Conservation (phyloP, 2,329 filamentous ascomycete genomes). For the Arthrobotrys entomopaga region DNA sequence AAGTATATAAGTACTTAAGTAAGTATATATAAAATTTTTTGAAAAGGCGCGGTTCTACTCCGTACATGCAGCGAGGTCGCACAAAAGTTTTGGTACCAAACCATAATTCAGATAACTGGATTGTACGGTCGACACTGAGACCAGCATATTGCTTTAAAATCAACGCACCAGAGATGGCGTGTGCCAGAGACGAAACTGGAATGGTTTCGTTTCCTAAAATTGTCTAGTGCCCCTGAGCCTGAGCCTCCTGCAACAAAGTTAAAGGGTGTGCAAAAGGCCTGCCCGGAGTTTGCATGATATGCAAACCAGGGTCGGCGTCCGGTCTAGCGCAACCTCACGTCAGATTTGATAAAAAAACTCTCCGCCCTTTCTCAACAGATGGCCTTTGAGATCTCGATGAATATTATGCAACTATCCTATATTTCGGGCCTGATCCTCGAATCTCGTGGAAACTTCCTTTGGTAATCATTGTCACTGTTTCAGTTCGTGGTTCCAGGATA, state of each 20-base stretch:
- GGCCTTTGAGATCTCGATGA: conserved; percentile 35
- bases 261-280: not conserved
- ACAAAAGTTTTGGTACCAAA: too few relatives aligned
- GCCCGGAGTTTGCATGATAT: conserved; percentile 23
- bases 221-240: conserved; percentile 15
- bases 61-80: too few relatives aligned
- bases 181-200: not conserved
- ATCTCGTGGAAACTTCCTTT: conserved; percentile 6
- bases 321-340: conserved; percentile 41
- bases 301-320: conserved; percentile 32
- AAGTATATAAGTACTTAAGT: too few relatives aligned
- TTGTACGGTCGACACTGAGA: conserved; percentile 23
- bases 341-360: conserved; percentile 24
- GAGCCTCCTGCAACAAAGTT: not conserved
- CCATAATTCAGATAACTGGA: not conserved
- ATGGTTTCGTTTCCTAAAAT: conserved; percentile 28
- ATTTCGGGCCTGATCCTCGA: conserved; percentile 28
- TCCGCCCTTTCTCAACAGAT: conserved; percentile 8
- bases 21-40: too few relatives aligned
- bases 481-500: not conserved
- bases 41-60: too few relatives aligned
- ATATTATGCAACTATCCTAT: conserved; percentile 19
- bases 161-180: conserved; percentile 24
- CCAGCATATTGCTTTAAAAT: conserved; percentile 9
- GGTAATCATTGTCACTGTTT: conserved; percentile 28